These are phyloP conservation scores for Leccinum truebloodii DNA, from an alignment of 768 basidiomycete species.

Conservation along the genomic window DNA sequence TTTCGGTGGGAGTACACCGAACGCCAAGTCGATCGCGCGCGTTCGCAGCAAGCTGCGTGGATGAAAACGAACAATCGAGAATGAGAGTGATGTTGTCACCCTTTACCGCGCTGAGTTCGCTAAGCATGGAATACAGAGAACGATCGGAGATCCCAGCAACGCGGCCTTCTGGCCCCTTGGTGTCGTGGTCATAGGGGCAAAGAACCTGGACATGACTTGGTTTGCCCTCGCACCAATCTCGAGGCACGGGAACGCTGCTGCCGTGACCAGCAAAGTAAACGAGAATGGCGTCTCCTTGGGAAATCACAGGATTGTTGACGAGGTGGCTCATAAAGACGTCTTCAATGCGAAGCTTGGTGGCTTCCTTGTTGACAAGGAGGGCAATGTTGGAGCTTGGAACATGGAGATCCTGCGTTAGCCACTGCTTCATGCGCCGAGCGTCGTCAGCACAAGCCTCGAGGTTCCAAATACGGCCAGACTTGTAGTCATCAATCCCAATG, in stretches of 20 bases:
- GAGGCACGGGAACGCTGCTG: conserved; percentile 55
- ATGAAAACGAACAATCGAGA: conserved; percentile 64
- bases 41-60: conserved; percentile 39
- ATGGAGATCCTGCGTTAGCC: conserved; percentile 55
- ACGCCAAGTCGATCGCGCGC: conserved; percentile 47
- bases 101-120: conserved; percentile 54
- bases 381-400: conserved; percentile 61
- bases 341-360: conserved; percentile 63
- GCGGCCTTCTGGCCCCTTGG: conserved; percentile 44
- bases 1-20: conserved; percentile 63
- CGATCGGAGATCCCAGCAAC: conserved; percentile 68
- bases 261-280: conserved; percentile 79
- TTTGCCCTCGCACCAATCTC: conserved; percentile 55
- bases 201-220: conserved; percentile 53
- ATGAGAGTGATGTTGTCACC: conserved; percentile 72
- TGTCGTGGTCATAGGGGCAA: conserved; percentile 68
- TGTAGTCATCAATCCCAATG: conserved; percentile 70
- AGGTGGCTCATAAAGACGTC: conserved; percentile 61
- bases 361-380: conserved; percentile 55
- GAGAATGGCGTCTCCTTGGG: conserved; percentile 62
- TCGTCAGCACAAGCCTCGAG: conserved; percentile 67
- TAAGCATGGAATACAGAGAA: conserved; percentile 62
- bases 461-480: conserved; percentile 64
- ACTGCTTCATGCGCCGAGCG: conserved; percentile 56
- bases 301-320: conserved; percentile 59